Base-by-base conservation (phyloP, 176 grass and related monocot genomes). In the Elaeis guineensis region DNA sequence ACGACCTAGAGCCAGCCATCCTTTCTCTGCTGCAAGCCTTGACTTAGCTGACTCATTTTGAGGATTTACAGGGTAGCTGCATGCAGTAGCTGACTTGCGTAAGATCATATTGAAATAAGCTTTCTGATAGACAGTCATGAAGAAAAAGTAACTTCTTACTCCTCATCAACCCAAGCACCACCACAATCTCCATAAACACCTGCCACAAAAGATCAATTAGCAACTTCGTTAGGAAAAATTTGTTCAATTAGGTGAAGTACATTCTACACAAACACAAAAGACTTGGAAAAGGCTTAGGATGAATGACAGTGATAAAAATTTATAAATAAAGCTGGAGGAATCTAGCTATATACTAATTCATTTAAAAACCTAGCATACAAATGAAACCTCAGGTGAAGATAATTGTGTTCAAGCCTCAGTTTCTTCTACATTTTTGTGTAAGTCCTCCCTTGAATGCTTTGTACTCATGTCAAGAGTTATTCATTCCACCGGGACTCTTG, bases 131-230 rank as follows among this genome's bases (percentile, higher is more conserved):
- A 16, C 50, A 65, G 3, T 0, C 17, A 22, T 54, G 49, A 54
- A 20, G 1, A 54, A 30, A 54, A 63, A 16, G 5, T 62, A 44
- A 14, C 17, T 24, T 51, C 73, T 87, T 76, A 96, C 91, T 90
- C 74, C 69, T 96, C 91, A 8, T 87, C 69, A 78, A 96, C 86
- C 78, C 61, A 87, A 49, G 62, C 75, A 23, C 86, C 83, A 59
- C 64, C 61, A 79, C 86, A 96, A 75, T 96, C 86, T 75, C 91
- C 91, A 63, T 96, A 96, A 28, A 96, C 86, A 85, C 91, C 91
- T 96, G 78, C 11, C 71, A 65, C 16, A 61, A 8, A 21, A 63
- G 17, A 21, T 39, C 2, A 35, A 62, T 77, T 22, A 73, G 1
- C 28, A 30, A 49, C 35, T 49, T 54, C 16, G 17, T 5, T 30